Evolutionary conservation across 2,329 filamentous ascomycete species (phyloP), one percentile per base, ranked within the genome.

Genomic region (Cladosporium sp.): DNA sequence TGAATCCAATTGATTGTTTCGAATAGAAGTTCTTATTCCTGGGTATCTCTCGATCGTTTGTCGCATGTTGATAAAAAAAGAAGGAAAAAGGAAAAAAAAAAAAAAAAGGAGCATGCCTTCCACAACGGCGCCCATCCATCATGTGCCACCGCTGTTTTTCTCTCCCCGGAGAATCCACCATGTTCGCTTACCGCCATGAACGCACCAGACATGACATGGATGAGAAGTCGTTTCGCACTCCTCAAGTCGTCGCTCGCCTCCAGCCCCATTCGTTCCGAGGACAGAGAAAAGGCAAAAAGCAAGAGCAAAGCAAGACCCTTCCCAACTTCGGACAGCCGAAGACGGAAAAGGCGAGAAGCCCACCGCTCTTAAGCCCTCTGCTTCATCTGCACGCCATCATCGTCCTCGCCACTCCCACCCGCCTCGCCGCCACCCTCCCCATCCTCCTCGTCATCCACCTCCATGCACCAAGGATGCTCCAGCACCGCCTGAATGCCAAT

Each of bases 401-500:
- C 32, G 32, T 36, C n/a, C 11, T 4, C 32, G n/a, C 11, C 32
- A 11, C 15, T n/a, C 15, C 8, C 32, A 17, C n/a, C 15, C 6
- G 6, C 30, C 4, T 15, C 30, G 12, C 5, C 30, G 12, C 12
- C 32, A n/a, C 15, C 20, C 5, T 29, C 18, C 5, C 15, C 24
- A 19, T 22, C 24, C n/a, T 52, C 42, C 4, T 51, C 55, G 11
- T 59, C 58, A 32, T 61, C 59, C 9, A 57, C 60, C 6, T 55
- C 54, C 43, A 53, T 66, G 53, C 77, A 88, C 93, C 93, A 99
- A n/a, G 86, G 83, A 70, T 97, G 92, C 49, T 88, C 82, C 51
- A 96, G 73, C 15, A 99, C 91, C 66, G 91, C 84, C 53, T 86
- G 84, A 61, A 97, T 97, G n/a, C 85, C 86, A 60, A 89, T 84